phyloP scores from a whole-genome alignment of 1,284 basidiomycete genomes.

The Thecaphora frezii region DNA sequence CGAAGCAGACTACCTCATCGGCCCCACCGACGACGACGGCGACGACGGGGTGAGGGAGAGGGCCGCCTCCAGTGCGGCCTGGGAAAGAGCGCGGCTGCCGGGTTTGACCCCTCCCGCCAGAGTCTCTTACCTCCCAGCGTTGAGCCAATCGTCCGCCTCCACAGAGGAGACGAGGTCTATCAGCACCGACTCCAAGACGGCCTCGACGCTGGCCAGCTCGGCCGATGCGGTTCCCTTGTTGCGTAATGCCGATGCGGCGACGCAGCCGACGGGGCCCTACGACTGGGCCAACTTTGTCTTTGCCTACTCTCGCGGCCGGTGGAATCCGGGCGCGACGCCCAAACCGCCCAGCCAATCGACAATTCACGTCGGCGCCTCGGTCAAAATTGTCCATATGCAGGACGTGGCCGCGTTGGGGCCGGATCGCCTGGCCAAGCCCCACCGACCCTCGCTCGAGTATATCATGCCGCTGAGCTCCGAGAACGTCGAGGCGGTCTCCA shows the following conservation, averaged over 20 bases:
- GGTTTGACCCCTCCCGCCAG: constrained; percentile 18
- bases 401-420: too few species aligned
- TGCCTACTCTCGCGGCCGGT: constrained; percentile 48
- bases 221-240: neutral
- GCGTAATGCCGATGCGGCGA: neutral
- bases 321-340: constrained; percentile 46
- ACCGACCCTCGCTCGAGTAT: constrained; percentile 28
- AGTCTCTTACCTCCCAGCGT: constrained; percentile 27
- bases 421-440: neutral
- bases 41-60: neutral
- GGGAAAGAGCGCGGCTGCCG: neutral
- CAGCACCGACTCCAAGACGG: neutral
- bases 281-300: constrained; percentile 56
- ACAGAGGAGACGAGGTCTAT: neutral
- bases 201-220: neutral
- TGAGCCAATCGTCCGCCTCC: neutral
- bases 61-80: neutral
- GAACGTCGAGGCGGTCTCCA: neutral
- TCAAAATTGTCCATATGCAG: constrained; percentile 2
- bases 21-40: too few species aligned
- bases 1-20: neutral
- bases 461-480: constrained; percentile 5
- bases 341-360: constrained; percentile 45
- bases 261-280: constrained; percentile 21
- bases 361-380: constrained; percentile 16